Evolutionary conservation across 2,329 filamentous ascomycete species (phyloP).

Genomic region (Microcera coccophila): DNA sequence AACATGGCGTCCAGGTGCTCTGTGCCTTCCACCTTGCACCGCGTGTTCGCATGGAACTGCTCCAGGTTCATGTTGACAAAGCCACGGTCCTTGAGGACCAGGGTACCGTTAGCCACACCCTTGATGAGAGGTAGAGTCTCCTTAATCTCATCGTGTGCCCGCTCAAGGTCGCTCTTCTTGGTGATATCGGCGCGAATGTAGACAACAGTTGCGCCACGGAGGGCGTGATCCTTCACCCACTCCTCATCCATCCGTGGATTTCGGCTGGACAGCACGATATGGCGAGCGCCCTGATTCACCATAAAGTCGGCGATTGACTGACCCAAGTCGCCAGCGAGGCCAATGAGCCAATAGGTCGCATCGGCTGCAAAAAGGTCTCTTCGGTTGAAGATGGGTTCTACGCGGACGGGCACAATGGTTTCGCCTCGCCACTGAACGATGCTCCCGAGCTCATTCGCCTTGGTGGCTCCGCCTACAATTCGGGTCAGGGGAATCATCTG

Average conservation of each 20-base stretch:
- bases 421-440: not conserved
- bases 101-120: constrained; percentile 42
- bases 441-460: too few species aligned
- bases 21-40: constrained; percentile 38
- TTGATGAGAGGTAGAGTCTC: constrained; percentile 31
- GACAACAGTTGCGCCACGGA: not conserved
- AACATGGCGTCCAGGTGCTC: constrained; percentile 32
- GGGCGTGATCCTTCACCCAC: constrained; percentile 24
- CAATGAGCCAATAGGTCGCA: constrained; percentile 33
- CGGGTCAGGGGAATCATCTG: too few species aligned
- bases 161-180: constrained; percentile 3
- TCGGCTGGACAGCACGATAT: constrained; percentile 39
- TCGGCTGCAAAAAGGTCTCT: constrained; percentile 20
- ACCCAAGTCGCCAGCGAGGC: constrained; percentile 34
- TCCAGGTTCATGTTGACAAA: constrained; percentile 32
- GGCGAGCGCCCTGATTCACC: constrained; percentile 34
- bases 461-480: too few species aligned
- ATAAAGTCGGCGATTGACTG: constrained; percentile 39
- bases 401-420: not conserved
- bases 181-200: constrained; percentile 7
- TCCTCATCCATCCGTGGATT: constrained; percentile 30
- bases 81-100: constrained; percentile 38
- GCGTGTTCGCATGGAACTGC: constrained; percentile 23
- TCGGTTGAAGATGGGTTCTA: not conserved
- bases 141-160: constrained; percentile 13